These are phyloP conservation scores for Hysterangium stoloniferum DNA, from an alignment of 768 basidiomycete genomes.

Conservation along the genomic window DNA sequence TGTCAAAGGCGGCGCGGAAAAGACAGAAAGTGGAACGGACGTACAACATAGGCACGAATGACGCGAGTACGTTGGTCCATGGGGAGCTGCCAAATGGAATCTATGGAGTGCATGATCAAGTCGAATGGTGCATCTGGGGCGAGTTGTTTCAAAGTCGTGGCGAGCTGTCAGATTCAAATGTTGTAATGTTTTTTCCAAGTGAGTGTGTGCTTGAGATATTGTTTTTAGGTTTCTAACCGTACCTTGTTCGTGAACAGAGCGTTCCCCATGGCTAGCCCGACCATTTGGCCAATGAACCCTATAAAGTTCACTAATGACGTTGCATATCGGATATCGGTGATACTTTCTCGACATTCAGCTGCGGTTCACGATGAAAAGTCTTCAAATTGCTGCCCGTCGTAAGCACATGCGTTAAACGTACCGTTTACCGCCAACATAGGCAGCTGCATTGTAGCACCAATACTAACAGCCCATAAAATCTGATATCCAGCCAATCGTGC, in stretches of 20 bases:
- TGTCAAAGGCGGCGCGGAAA: not conserved
- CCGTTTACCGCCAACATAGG: constrained; percentile 6
- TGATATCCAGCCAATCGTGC: constrained; percentile 4
- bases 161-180: not conserved
- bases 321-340: constrained; percentile 2
- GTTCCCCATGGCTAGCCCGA: constrained; percentile 4
- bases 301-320: constrained; percentile 3
- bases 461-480: constrained; percentile 9
- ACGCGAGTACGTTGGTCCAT: not conserved
- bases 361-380: not conserved
- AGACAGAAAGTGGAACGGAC: not conserved
- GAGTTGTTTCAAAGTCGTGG: not conserved
- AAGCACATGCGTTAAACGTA: not conserved
- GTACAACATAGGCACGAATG: constrained; percentile 8
- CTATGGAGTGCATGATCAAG: constrained; percentile 1
- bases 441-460: constrained; percentile 8
- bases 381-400: not conserved
- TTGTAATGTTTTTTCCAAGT: not conserved
- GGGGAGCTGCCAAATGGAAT: constrained; percentile 1
- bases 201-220: not conserved
- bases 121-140: constrained; percentile 8
- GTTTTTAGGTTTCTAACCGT: not conserved
- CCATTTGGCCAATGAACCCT: constrained; percentile 9
- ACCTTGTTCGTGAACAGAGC: constrained; percentile 11
- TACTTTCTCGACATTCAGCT: constrained; percentile 7